phyloP scores from a whole-genome alignment of 1,284 basidiomycete genomes.

The Malassezia globosa region DNA sequence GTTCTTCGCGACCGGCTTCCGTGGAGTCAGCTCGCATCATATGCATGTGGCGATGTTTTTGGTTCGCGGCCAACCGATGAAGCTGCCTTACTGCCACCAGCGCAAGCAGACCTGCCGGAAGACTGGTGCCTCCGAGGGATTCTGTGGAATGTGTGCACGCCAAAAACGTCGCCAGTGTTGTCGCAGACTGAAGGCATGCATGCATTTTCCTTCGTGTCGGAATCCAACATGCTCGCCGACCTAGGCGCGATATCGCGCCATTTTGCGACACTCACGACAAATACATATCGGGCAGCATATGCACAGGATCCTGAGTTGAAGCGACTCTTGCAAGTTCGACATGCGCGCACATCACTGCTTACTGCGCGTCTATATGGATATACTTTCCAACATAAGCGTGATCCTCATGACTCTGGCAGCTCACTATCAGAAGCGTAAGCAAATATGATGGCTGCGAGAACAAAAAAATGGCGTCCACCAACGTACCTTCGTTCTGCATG shows the following conservation, averaged over 20 bases:
- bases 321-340: constrained; percentile 1
- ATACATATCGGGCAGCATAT: not conserved
- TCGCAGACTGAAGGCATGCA: not conserved
- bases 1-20: constrained; percentile 66
- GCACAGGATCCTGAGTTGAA: not conserved
- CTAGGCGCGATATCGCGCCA: not conserved
- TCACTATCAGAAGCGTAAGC: too few relatives aligned
- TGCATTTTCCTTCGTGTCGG: not conserved
- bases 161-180: not conserved
- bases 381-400: not conserved
- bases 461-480: not conserved
- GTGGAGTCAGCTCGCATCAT: constrained; percentile 59
- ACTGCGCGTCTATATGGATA: not conserved
- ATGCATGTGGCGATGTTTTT: constrained; percentile 5
- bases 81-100: constrained; percentile 38
- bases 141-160: constrained; percentile 59
- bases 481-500: constrained; percentile 39
- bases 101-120: constrained; percentile 63
- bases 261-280: not conserved
- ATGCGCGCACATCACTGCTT: constrained; percentile 5
- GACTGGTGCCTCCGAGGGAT: constrained; percentile 92
- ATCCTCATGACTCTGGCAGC: not conserved
- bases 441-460: too few relatives aligned
- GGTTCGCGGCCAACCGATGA: constrained; percentile 9
- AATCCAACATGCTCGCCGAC: constrained; percentile 9